Evolutionary conservation across 108 stramenopile genomes (phyloP), one percentile per base, ranked within the genome.

Genomic region (Conticribra guillardii): DNA sequence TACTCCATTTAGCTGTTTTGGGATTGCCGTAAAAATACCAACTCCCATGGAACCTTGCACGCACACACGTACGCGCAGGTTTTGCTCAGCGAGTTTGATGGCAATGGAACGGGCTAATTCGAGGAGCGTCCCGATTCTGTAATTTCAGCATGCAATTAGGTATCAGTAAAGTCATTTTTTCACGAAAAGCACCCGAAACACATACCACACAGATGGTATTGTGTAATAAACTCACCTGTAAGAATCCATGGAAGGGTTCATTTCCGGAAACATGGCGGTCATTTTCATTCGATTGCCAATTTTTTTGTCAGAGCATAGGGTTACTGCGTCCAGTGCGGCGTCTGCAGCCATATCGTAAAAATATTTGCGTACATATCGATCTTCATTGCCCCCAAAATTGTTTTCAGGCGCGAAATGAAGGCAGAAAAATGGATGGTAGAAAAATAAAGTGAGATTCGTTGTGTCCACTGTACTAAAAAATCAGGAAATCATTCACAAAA

Each of bases 1-100:
- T 5, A 89, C 93, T 16, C 93, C 93, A 76, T 72, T 89, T 44
- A 94, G 45, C 58, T 89, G 89, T 54, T 94, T 94, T 27, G 93
- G 93, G 3, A 86, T 63, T 8, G 84, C 93, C 1, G 93, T 94
- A 58, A 94, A 94, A 45, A 94, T 94, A 16, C 91, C 91, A 16
- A 93, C 93, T 7, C 93, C 93, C 93, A 93, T 93, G 24, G 71
- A 71, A 5, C 88, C 88, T 51, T 94, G 93, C 0, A 94, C 90
- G 54, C 93, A 91, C 2, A 94, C 77, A 17, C 90, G 79, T 7
- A 94, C 90, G 26, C 93, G 87, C 8, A 94, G 67, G 64, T 94
- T 91, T 80, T 94, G 87, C 44, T 91, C 90, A 0, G 84, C 87
- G 31, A 94, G 66, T 46, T 62, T 71, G 52, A 94, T 88, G 2